phyloP scores from a whole-genome alignment of 225 moss, liverwort and hornwort genomes.

The Neckera pumila region DNA sequence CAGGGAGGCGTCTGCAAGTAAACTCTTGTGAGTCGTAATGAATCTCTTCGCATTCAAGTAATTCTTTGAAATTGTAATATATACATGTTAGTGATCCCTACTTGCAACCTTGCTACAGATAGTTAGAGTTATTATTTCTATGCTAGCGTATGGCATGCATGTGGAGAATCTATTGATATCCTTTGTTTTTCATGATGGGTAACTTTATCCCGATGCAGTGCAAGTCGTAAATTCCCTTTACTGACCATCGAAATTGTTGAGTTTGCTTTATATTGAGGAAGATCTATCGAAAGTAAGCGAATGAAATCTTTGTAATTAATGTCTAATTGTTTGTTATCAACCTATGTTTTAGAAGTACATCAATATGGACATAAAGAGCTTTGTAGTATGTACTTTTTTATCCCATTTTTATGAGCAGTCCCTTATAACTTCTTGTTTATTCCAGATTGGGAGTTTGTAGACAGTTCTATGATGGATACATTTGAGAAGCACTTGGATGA shows the following conservation, averaged over 20 bases:
- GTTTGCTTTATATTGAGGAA: background rate
- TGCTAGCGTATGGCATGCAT: background rate
- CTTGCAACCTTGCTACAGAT: background rate
- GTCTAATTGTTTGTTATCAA: background rate
- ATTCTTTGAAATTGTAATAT: background rate
- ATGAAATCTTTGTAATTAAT: background rate
- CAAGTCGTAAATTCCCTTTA: background rate
- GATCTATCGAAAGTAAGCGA: background rate
- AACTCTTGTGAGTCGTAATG: constrained; percentile 26
- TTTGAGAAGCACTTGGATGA: constrained; percentile 22
- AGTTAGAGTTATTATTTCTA: background rate
- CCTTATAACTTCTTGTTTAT: background rate
- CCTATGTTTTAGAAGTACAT: background rate
- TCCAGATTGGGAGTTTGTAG: constrained; percentile 25
- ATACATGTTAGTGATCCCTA: background rate
- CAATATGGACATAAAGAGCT: background rate
- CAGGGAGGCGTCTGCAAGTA: constrained; percentile 25
- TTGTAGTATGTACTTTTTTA: background rate
- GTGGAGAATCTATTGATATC: background rate
- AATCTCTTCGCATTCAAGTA: background rate
- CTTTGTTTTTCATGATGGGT: background rate
- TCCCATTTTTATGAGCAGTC: background rate
- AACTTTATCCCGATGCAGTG: background rate
- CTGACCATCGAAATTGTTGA: background rate
- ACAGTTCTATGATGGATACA: constrained; percentile 16